phyloP scores from a whole-genome alignment of 306 rosid genomes.

The Corylus americana region DNA sequence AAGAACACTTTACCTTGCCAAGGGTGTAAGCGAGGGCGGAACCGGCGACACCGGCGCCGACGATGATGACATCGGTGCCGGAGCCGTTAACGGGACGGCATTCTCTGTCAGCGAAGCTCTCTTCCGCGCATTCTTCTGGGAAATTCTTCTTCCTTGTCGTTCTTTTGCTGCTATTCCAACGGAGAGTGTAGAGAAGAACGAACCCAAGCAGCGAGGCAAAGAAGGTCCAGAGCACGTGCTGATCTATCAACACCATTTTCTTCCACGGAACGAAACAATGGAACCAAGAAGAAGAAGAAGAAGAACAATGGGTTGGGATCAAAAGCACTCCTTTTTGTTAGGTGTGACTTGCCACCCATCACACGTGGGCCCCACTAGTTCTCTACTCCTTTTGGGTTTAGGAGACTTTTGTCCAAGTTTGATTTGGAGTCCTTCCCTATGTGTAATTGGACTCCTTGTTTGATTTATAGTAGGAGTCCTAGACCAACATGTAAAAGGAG shows the following conservation, averaged over 20 bases:
- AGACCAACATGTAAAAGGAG: too few species aligned
- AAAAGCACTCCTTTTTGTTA: background rate
- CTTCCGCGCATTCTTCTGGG: background rate
- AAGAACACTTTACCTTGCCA: constrained; percentile 35
- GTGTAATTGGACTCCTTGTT: too few species aligned
- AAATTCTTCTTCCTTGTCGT: background rate
- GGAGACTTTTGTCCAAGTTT: too few species aligned
- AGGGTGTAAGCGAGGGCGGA: constrained; percentile 55
- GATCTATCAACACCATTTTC: constrained; percentile 31
- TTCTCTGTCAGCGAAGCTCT: constrained; percentile 19
- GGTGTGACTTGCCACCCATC: too few species aligned
- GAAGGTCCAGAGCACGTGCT: constrained; percentile 32
- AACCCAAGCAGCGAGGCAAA: constrained; percentile 29
- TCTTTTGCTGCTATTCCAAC: constrained; percentile 17
- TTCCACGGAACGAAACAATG: background rate
- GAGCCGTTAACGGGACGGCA: background rate
- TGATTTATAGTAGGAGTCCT: too few species aligned
- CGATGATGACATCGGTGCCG: constrained; percentile 32
- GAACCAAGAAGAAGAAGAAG: constrained; percentile 18
- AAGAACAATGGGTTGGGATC: background rate
- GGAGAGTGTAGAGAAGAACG: constrained; percentile 26
- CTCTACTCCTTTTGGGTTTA: too few species aligned
- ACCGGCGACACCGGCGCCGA: constrained; percentile 65
- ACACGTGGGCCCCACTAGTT: too few species aligned
- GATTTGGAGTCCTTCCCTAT: too few species aligned